Percentiles rank a stretch among this genome's conserved stretches.
Conservation (phyloP, 2,329 filamentous ascomycete species). For the Colletotrichum abscissum region DNA sequence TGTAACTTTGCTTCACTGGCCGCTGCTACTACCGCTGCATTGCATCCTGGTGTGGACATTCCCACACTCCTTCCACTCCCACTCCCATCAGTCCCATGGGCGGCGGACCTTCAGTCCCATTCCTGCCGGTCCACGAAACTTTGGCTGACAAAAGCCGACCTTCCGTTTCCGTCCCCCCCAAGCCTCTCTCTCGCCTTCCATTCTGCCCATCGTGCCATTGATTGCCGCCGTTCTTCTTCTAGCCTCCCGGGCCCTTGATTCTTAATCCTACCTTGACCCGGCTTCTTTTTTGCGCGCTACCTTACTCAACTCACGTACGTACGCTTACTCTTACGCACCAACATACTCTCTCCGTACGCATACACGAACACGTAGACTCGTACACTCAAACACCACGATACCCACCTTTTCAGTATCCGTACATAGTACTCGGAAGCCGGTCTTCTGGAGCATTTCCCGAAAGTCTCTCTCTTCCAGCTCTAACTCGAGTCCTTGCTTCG, state of each 20-base stretch:
- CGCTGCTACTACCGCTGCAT: neutral
- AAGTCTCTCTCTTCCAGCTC: neutral
- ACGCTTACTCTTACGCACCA: neutral
- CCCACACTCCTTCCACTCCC: neutral
- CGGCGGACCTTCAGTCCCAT: neutral
- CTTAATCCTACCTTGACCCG: constrained; percentile 7
- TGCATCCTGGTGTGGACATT: neutral
- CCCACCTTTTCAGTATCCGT: constrained; percentile 6
- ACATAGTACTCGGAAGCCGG: constrained; percentile 36
- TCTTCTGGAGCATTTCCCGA: constrained; percentile 31
- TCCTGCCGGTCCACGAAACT: constrained; percentile 15
- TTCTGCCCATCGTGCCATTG: constrained; percentile 20
- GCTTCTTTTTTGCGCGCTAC: neutral
- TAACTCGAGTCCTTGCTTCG: neutral
- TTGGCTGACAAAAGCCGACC: constrained; percentile 35
- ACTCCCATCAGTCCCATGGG: neutral
- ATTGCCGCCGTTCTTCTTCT: constrained; percentile 21
- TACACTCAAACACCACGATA: constrained; percentile 13
- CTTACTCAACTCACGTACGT: neutral
- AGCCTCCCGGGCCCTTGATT: constrained; percentile 15
- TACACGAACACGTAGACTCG: neutral
- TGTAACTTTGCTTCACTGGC: neutral
- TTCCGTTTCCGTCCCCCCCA: constrained; percentile 27
- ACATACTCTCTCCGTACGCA: constrained; percentile 12
- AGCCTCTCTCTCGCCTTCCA: neutral